phyloP scores from a whole-genome alignment of 2,329 filamentous ascomycete species.

The Rhynchosporium secalis region DNA sequence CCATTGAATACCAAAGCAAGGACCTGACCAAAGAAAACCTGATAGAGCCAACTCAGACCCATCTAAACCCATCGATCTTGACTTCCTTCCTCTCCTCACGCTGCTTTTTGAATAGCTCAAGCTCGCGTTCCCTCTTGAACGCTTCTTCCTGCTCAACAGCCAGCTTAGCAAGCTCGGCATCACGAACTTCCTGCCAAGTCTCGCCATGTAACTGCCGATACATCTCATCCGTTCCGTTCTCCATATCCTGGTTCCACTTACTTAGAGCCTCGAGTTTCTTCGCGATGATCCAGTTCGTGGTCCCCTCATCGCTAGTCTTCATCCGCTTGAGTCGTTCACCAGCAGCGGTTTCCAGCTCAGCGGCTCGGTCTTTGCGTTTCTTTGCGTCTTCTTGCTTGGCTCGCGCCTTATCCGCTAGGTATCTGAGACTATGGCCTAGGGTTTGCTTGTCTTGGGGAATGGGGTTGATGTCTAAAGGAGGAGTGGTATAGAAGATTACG shows the following conservation, averaged over 20 bases:
- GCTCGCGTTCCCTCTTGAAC: constrained; percentile 20
- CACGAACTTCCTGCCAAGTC: constrained; percentile 32
- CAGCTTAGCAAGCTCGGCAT: constrained; percentile 24
- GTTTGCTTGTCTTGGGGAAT: constrained; percentile 34
- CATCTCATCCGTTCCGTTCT: constrained; percentile 34
- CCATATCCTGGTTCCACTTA: constrained; percentile 31
- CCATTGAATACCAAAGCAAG: background rate
- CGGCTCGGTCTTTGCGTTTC: constrained; percentile 36
- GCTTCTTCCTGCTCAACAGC: constrained; percentile 25
- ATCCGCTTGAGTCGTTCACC: constrained; percentile 31
- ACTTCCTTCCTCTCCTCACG: constrained; percentile 26
- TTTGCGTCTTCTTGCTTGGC: constrained; percentile 40
- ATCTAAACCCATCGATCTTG: constrained; percentile 31
- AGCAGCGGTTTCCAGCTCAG: constrained; percentile 36
- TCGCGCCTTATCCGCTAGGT: constrained; percentile 48
- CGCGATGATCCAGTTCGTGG: constrained; percentile 23
- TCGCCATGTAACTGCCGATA: constrained; percentile 36
- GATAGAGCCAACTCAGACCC: constrained; percentile 22
- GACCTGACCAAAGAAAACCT: background rate
- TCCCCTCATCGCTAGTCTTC: constrained; percentile 26
- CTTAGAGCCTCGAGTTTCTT: constrained; percentile 28
- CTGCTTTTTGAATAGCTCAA: constrained; percentile 24
- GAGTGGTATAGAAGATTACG: constrained; percentile 67
- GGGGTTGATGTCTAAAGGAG: constrained; percentile 53
- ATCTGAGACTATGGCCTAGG: constrained; percentile 51